phyloP scores from a whole-genome alignment of 371 early-diverging fungal species.

The Mycotypha africana region DNA sequence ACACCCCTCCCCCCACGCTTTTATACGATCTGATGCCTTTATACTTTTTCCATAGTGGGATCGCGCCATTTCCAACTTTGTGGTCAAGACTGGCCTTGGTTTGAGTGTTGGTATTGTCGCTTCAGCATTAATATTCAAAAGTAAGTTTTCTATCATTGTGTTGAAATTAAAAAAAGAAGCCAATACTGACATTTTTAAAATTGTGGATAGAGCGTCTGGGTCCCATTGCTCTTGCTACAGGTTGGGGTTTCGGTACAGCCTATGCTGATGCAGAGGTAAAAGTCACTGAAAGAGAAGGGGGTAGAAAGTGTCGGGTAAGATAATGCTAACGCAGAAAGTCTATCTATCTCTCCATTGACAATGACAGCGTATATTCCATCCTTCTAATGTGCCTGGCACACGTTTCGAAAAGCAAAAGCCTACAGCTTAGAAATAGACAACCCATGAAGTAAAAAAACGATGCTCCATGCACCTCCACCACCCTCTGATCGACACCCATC shows the following conservation, averaged over 20 bases:
- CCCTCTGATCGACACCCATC: too few species aligned
- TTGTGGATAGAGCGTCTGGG: constrained; percentile 72
- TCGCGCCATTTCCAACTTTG: constrained; percentile 80
- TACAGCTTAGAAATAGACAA: constrained; percentile 19
- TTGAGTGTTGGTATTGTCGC: constrained; percentile 84
- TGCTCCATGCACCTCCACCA: too few species aligned
- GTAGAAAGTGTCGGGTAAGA: neutral
- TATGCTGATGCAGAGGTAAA: constrained; percentile 80
- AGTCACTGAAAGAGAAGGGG: neutral
- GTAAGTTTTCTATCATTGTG: constrained; percentile 52
- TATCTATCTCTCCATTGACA: too few species aligned
- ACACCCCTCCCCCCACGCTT: neutral
- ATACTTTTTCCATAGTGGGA: constrained; percentile 64
- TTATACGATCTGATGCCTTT: neutral
- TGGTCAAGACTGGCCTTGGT: constrained; percentile 84
- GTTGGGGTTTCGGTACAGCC: constrained; percentile 84
- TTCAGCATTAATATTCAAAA: constrained; percentile 84
- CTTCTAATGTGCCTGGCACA: constrained; percentile 39
- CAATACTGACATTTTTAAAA: neutral
- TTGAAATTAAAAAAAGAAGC: neutral
- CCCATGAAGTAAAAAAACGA: neutral
- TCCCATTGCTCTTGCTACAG: constrained; percentile 87
- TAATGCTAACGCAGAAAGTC: neutral
- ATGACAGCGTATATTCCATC: constrained; percentile 45
- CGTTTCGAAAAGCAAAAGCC: constrained; percentile 45